A percentile compares a stretch with the other conserved stretches of the same genome.
phyloP scores from a whole-genome alignment of 1,284 basidiomycete genomes.

The Ceratobasidium papillatum region DNA sequence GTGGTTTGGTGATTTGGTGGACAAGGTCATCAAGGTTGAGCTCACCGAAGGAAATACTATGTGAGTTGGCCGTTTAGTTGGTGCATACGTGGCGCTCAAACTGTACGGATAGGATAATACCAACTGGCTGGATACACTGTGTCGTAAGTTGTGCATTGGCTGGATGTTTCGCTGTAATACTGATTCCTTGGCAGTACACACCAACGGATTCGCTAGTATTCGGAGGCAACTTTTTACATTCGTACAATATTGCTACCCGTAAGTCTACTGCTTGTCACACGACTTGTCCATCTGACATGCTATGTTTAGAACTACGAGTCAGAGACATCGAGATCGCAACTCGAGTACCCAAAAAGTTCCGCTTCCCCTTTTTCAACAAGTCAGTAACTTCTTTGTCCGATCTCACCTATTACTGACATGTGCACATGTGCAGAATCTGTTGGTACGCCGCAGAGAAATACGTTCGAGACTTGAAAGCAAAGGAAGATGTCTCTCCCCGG shows the following conservation, averaged over 20 bases:
- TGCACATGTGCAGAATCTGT: slow-evolving; percentile 66
- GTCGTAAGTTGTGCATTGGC: not conserved
- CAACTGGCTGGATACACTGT: slow-evolving; percentile 65
- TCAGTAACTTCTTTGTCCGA: slow-evolving; percentile 52
- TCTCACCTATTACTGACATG: slow-evolving; percentile 1
- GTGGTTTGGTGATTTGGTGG: slow-evolving; percentile 92
- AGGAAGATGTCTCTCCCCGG: slow-evolving; percentile 66
- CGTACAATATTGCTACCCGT: slow-evolving; percentile 79
- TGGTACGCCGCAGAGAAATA: slow-evolving; percentile 90
- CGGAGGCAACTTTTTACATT: slow-evolving; percentile 96
- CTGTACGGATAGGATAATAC: slow-evolving; percentile 74
- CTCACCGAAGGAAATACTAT: slow-evolving; percentile 89
- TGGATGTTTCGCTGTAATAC: not conserved
- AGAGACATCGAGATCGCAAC: slow-evolving; percentile 93
- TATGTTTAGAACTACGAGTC: slow-evolving; percentile 75
- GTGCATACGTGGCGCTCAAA: not conserved
- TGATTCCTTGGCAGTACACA: slow-evolving; percentile 68
- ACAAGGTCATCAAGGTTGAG: slow-evolving; percentile 87
- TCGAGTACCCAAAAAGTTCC: slow-evolving; percentile 92
- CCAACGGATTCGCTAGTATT: slow-evolving; percentile 93
- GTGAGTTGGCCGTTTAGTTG: slow-evolving; percentile 52
- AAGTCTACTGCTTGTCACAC: slow-evolving; percentile 50
- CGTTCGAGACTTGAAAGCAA: slow-evolving; percentile 72
- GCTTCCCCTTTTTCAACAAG: slow-evolving; percentile 88
- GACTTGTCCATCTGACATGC: slow-evolving; percentile 45